Evolutionary conservation across 352 stramenopile genomes (phyloP).

Genomic region (Pythium guiyangense): DNA sequence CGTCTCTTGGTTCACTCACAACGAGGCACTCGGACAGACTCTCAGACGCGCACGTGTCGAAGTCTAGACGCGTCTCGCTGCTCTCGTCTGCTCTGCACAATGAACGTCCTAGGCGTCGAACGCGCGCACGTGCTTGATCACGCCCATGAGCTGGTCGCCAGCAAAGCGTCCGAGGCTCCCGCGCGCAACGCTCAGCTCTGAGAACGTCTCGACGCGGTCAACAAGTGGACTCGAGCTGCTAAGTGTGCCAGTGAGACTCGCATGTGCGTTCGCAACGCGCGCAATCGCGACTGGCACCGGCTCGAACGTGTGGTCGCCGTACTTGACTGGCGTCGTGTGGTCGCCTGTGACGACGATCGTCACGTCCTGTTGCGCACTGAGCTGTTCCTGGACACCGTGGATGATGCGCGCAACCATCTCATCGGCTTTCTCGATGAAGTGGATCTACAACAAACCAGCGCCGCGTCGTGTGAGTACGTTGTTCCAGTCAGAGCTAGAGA

Average conservation of each 20-base stretch:
- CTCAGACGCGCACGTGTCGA: no score
- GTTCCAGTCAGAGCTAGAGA: no score
- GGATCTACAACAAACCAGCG: slow-evolving; percentile 23
- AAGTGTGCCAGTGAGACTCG: slow-evolving; percentile 12
- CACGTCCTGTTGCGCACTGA: slow-evolving; percentile 37
- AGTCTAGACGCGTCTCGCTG: no score
- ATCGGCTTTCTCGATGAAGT: slow-evolving; percentile 83
- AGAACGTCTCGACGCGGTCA: slow-evolving; percentile 59
- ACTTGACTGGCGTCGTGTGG: slow-evolving; percentile 84
- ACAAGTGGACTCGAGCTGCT: slow-evolving; percentile 19
- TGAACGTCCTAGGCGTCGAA: not conserved
- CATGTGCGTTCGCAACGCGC: slow-evolving; percentile 30
- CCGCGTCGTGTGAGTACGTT: not conserved
- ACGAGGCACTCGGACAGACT: no score
- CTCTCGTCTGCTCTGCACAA: no score
- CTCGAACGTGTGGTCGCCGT: slow-evolving; percentile 87
- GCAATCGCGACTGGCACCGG: slow-evolving; percentile 80
- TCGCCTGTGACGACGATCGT: slow-evolving; percentile 86
- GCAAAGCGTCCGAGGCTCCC: slow-evolving; percentile 74
- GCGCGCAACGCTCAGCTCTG: slow-evolving; percentile 59
- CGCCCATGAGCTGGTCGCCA: slow-evolving; percentile 81
- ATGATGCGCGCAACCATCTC: slow-evolving; percentile 73
- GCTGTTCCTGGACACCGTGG: slow-evolving; percentile 37
- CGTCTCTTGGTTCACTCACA: no score
- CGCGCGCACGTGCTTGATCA: slow-evolving; percentile 48